Conservation (phyloP, 352 stramenopile species). For the Nothophytophthora sp. region DNA sequence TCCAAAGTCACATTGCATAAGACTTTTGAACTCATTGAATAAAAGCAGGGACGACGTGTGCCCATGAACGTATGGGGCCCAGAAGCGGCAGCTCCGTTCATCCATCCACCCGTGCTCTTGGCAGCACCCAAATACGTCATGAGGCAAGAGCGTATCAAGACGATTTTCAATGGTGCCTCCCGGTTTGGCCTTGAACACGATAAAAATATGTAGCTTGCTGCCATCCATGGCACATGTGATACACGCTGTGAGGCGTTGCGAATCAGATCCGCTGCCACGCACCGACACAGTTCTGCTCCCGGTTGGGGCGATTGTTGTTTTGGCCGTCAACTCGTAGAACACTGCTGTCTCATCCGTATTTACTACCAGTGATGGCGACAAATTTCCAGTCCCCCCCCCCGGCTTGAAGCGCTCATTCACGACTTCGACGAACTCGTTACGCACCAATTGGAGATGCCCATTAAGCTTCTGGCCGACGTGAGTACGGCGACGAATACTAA, state of each 20-base stretch:
- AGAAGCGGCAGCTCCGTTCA: slow-evolving; percentile 1
- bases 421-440: slow-evolving; percentile 1
- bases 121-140: slow-evolving; percentile 3
- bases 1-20: neutral
- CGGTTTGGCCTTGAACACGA: slow-evolving; percentile 6
- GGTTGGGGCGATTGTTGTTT: slow-evolving; percentile 1
- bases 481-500: slow-evolving; percentile 2
- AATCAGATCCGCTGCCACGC: slow-evolving; percentile 1
- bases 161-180: neutral
- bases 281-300: slow-evolving; percentile 1
- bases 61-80: slow-evolving; percentile 1
- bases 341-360: slow-evolving; percentile 4
- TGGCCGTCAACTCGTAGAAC: slow-evolving; percentile 1
- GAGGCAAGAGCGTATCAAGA: slow-evolving; percentile 1
- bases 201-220: slow-evolving; percentile 4
- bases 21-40: slow-evolving; percentile 6
- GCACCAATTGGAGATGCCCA: neutral
- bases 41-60: neutral
- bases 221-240: slow-evolving; percentile 4
- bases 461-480: slow-evolving; percentile 7
- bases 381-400: neutral
- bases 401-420: slow-evolving; percentile 6
- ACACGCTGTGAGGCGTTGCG: slow-evolving; percentile 2
- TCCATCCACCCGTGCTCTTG: slow-evolving; percentile 5
- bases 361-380: neutral